phyloP scores from a whole-genome alignment of 1,284 basidiomycete genomes.

The Wallemia mellicola region DNA sequence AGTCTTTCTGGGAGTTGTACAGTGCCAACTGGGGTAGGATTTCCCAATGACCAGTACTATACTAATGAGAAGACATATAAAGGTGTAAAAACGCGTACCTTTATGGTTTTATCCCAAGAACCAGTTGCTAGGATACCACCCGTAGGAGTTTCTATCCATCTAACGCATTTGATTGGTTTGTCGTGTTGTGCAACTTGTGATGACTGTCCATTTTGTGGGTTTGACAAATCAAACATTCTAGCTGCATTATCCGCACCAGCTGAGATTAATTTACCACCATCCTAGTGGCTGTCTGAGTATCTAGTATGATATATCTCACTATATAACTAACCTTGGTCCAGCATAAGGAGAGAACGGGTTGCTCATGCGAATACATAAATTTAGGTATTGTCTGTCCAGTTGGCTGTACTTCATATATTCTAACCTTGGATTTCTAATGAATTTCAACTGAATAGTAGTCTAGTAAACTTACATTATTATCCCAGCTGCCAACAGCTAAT shows the following conservation, averaged over 20 bases:
- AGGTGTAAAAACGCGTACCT: no score
- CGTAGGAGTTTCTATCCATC: slow-evolving; percentile 39
- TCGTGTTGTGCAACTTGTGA: slow-evolving; percentile 55
- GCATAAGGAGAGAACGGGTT: slow-evolving; percentile 45
- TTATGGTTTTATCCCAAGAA: slow-evolving; percentile 72
- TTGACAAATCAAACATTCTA: slow-evolving; percentile 46
- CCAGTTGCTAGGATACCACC: slow-evolving; percentile 48
- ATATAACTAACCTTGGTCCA: no score
- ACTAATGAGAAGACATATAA: no score
- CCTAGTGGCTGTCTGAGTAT: no score
- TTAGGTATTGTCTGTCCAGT: slow-evolving; percentile 32
- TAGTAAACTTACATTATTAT: slow-evolving; percentile 29
- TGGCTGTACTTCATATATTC: slow-evolving; percentile 24
- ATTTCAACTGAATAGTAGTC: not conserved
- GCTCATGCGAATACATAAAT: slow-evolving; percentile 55
- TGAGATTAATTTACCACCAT: slow-evolving; percentile 51
- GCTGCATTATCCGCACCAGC: slow-evolving; percentile 63
- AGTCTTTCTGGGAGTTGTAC: slow-evolving; percentile 63
- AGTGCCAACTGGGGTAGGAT: slow-evolving; percentile 36
- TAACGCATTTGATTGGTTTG: slow-evolving; percentile 42
- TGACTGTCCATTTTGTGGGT: slow-evolving; percentile 25
- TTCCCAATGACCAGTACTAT: slow-evolving; percentile 79
- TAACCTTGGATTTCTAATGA: slow-evolving; percentile 18
- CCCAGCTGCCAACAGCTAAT: slow-evolving; percentile 46
- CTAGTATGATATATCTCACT: no score